Evolutionary conservation across 805 yeast species (phyloP), one percentile per base, ranked within the genome.

Genomic region (Maudiozyma turicensis): DNA sequence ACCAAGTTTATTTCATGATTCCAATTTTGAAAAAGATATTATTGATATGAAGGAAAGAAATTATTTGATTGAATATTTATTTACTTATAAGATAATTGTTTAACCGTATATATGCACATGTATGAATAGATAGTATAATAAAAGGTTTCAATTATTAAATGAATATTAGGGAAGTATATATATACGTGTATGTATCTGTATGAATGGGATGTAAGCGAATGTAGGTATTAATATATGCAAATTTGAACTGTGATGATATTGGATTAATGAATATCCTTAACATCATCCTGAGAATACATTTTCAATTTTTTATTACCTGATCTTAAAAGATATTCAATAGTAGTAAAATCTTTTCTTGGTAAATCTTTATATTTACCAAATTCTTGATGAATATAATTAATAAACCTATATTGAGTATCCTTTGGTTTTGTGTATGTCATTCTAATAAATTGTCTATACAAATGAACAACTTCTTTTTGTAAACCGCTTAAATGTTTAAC

Each of bases 1-100:
- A 1, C 98, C 99, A 3, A 88, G 96, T 7, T 68, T 93, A 42
- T 83, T 89, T 0, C 75, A 95, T 44, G 95, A 88, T 58, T 69
- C 74, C 51, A 75, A 80, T 40, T 90, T 95, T 7, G 88, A 84
- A 54, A 76, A 82, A 48, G 99, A 93, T 64, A 78, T 93, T 64
- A 60, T 73, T 48, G 98, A 93, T 64, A 87, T 88, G 85, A 84
- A 84, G 29, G 75, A 80, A 46, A 77, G 91, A 62, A 88, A 86
- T 54, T 83, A 78, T 38, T 80, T 82, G 30, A 83, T 93, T 4
- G 96, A 88, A 63, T 75, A 84, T 56, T 66, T 91, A 52, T 69
- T 85, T 20, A 40, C 45, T 15, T 46, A 48, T 41, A 39, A 40
- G 8, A 14, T 31, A 11, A 41, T 14, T 30, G 20, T 41, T 7